These are phyloP conservation scores for Anisodus acutangulus DNA, from an alignment of 257 asterid species.

Conservation along the genomic window DNA sequence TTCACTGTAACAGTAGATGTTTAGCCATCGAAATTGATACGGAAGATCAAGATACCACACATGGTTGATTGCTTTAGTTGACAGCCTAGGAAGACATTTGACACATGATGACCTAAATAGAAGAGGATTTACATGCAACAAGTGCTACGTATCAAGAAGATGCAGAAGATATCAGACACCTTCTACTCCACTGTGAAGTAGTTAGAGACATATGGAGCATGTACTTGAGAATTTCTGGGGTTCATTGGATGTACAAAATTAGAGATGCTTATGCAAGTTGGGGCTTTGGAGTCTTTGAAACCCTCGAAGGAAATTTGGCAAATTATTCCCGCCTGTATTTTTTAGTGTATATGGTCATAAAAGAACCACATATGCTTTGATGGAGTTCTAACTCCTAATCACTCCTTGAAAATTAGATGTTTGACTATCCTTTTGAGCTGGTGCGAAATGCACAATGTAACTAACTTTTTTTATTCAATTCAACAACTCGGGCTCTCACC, in stretches of 20 bases:
- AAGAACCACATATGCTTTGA: background rate
- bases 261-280: background rate
- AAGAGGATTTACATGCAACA: background rate
- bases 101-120: background rate
- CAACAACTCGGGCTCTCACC: too few species aligned
- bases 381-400: background rate
- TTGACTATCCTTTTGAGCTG: background rate
- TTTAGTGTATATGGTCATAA: background rate
- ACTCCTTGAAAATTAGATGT: background rate
- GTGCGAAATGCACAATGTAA: background rate
- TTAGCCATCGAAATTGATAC: too few species aligned
- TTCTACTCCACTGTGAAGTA: background rate
- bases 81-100: too few species aligned
- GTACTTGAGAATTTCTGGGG: too few species aligned
- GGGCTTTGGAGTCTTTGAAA: background rate
- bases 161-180: background rate
- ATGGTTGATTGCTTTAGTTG: too few species aligned
- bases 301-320: background rate
- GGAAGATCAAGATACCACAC: too few species aligned
- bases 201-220: background rate
- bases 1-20: too few species aligned
- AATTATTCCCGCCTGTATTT: background rate
- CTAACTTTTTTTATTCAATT: too few species aligned
- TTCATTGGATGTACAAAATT: too few species aligned
- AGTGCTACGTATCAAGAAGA: background rate